Base-by-base conservation (phyloP, 2,329 filamentous ascomycete genomes). In the Alternaria sp. region DNA sequence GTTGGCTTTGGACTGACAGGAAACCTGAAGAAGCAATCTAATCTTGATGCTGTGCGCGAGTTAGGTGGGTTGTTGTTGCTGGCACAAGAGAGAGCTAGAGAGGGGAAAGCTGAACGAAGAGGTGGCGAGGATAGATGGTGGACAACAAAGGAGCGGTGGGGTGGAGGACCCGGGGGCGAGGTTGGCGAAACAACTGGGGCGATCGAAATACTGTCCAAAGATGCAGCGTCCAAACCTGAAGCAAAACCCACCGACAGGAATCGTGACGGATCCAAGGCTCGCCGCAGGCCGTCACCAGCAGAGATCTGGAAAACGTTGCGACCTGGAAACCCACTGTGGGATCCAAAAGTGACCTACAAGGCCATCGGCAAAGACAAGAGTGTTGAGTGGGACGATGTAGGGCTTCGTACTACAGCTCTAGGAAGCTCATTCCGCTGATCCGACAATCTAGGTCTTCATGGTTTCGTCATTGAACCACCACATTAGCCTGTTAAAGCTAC, bases 381-480 rank as follows among this genome's bases (percentile, higher is more conserved):
- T 17, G 79, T 76, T 46, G 79, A 81, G 9, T 86, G 81, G 77
- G 86, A 88, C 66, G 84, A 88, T 79, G 87, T 88, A 81, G 70
- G 84, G 52, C 44, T 36, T 45, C n/a, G n/a, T 56, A 45, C 25
- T 50, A 57, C 32, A 28, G 45, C 17, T 30, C 30, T 32, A 57
- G 15, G 32, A 30, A 28, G 21, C 11, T 21, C 15, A 12, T 51
- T 43, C 51, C 52, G 57, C 59, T 75, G 26, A 77, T 55, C 25
- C 26, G 12, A n/a, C 9, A 46, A 5, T 19, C 26, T 69, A 89
- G 86, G 83, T 89, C 55, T 89, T 87, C 76, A 84, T 89, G 82
- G 71, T 89, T 51, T 89, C 87, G 12, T 86, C 86, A 23, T 80
- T 89, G 66, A 89, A 89, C 73, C 87, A 89, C 76, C 88, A 90